Percentiles rank a stretch among this genome's conserved stretches.
Conservation (phyloP, 208 protist species). For the Crithidia bombi region DNA sequence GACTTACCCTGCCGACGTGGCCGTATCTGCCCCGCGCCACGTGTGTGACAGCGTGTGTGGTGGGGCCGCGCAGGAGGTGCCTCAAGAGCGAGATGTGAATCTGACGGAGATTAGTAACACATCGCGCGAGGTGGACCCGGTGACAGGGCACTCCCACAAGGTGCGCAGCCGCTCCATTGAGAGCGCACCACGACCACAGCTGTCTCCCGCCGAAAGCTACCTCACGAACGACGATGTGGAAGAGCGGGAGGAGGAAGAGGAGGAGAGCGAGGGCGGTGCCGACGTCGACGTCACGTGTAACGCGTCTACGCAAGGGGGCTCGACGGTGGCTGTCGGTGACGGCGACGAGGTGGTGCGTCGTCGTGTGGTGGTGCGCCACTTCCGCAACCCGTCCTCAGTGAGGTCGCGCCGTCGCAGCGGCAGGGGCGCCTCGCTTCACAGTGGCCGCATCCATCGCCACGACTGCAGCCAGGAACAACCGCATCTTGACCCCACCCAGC, state of each 20-base stretch:
- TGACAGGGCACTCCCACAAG: conserved; percentile 13
- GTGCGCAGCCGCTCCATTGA: conserved; percentile 37
- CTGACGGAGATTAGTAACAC: conserved; percentile 1
- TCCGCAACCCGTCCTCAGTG: conserved; percentile 7
- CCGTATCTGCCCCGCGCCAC: conserved; percentile 1
- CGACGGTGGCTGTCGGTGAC: neutral
- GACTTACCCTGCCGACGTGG: neutral
- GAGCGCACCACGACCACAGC: conserved; percentile 25
- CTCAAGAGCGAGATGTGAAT: conserved; percentile 14
- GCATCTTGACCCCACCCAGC: conserved; percentile 14
- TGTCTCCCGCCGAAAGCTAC: conserved; percentile 32
- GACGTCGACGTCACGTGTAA: conserved; percentile 3
- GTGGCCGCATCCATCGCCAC: neutral
- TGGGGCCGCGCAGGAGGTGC: neutral
- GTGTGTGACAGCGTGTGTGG: neutral
- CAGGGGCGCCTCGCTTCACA: neutral
- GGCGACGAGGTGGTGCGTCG: conserved; percentile 1
- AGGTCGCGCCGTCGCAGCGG: conserved; percentile 1
- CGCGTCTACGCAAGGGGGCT: neutral
- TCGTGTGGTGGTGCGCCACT: conserved; percentile 13
- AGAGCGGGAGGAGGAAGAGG: conserved; percentile 31
- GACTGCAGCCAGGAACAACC: conserved; percentile 5
- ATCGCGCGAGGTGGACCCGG: conserved; percentile 7
- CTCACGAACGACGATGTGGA: conserved; percentile 33
- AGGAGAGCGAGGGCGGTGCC: neutral